Percentiles rank a stretch among this genome's conserved stretches.
These are phyloP conservation scores for Speleostelium caveatum DNA, from an alignment of 78 protist genomes.

Conservation along the genomic window DNA sequence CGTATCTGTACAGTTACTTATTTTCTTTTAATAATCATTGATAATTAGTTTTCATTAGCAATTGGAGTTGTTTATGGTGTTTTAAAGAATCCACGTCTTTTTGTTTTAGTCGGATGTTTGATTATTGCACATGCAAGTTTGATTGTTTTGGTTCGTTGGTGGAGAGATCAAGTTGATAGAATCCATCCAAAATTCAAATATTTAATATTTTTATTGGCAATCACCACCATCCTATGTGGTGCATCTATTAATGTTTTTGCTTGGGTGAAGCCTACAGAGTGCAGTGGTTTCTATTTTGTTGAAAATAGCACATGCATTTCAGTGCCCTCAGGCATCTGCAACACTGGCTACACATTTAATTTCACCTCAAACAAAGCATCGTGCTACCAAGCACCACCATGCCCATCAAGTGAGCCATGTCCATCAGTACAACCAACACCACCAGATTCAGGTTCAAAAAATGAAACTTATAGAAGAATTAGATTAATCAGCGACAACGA, in stretches of 20 bases:
- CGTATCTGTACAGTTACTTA: background rate
- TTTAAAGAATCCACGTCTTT: conserved; percentile 31
- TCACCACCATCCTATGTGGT: conserved; percentile 18
- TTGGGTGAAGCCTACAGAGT: conserved; percentile 43
- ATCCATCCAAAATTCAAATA: conserved; percentile 75
- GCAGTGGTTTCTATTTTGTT: background rate
- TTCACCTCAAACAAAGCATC: too few relatives aligned
- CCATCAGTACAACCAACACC: too few relatives aligned
- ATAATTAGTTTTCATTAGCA: conserved; percentile 58
- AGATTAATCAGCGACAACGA: too few relatives aligned
- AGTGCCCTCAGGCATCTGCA: too few relatives aligned
- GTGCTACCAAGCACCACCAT: too few relatives aligned
- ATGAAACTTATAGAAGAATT: too few relatives aligned
- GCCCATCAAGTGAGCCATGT: too few relatives aligned
- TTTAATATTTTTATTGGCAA: conserved; percentile 10
- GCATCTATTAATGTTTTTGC: conserved; percentile 33
- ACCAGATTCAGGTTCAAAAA: too few relatives aligned
- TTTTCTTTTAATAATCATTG: background rate
- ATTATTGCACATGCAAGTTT: conserved; percentile 1
- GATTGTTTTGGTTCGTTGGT: conserved; percentile 56
- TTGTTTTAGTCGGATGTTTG: conserved; percentile 39
- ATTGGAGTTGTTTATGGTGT: conserved; percentile 67
- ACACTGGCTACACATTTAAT: too few relatives aligned
- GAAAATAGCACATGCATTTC: too few relatives aligned
- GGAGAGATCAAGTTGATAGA: conserved; percentile 70